Percentiles rank a stretch among this genome's conserved stretches.
phyloP scores from a whole-genome alignment of 805 yeast genomes.

The Starmerella vitae region DNA sequence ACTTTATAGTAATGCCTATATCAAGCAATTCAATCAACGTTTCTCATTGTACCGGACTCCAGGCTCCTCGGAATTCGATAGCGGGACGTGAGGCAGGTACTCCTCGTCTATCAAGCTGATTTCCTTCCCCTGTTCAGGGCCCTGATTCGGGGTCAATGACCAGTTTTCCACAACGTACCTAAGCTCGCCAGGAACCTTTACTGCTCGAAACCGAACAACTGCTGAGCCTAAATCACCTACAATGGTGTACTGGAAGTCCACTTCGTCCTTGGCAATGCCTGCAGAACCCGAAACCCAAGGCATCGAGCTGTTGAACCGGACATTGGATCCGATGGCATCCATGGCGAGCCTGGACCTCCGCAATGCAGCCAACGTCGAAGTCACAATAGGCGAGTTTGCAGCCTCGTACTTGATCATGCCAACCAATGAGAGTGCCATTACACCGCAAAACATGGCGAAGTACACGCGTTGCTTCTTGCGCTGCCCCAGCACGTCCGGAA shows the following conservation, averaged over 20 bases:
- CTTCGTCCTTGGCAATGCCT: constrained; percentile 68
- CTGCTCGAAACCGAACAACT: constrained; percentile 53
- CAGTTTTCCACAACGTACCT: constrained; percentile 50
- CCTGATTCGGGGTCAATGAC: constrained; percentile 41
- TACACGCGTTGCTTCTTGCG: constrained; percentile 39
- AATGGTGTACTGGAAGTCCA: constrained; percentile 59
- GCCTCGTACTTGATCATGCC: constrained; percentile 88
- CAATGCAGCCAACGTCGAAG: constrained; percentile 72
- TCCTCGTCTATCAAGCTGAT: constrained; percentile 41
- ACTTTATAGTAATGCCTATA: no score
- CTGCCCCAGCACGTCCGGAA: constrained; percentile 46
- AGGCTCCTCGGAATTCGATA: constrained; percentile 14
- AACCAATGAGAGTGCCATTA: constrained; percentile 42
- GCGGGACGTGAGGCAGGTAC: constrained; percentile 25
- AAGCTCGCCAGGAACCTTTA: constrained; percentile 44
- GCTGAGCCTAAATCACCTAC: constrained; percentile 49
- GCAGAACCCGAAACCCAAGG: constrained; percentile 87
- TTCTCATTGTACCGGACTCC: constrained; percentile 2
- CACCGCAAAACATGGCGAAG: constrained; percentile 40
- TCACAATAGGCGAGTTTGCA: constrained; percentile 74
- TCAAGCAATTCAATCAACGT: not conserved
- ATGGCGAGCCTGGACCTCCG: constrained; percentile 60
- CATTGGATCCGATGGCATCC: constrained; percentile 56
- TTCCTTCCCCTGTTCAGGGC: constrained; percentile 21
- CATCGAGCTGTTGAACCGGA: constrained; percentile 55